A percentile compares a stretch with the other conserved stretches of the same genome.
phyloP scores from a whole-genome alignment of 2,329 filamentous ascomycete species.

The Hypoxylon sp. region DNA sequence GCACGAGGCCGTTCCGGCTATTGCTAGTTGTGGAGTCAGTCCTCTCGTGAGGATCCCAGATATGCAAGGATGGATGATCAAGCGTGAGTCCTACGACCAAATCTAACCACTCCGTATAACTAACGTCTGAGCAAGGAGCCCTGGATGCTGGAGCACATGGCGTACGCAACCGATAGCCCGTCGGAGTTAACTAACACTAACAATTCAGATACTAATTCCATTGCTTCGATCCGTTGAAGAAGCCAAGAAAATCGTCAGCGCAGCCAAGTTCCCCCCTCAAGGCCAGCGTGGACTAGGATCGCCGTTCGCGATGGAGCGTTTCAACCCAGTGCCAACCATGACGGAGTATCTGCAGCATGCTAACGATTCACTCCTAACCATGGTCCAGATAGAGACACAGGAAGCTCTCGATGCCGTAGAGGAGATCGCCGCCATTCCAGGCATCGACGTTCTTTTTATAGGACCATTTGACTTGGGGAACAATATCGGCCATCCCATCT shows the following conservation, averaged over 20 bases:
- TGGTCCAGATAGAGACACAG: slow-evolving; percentile 77
- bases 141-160: slow-evolving; percentile 72
- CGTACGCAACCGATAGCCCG: slow-evolving; percentile 54
- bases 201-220: slow-evolving; percentile 64
- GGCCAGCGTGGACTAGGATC: slow-evolving; percentile 70
- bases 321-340: slow-evolving; percentile 63
- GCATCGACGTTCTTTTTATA: slow-evolving; percentile 75
- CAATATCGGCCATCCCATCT: slow-evolving; percentile 73
- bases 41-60: slow-evolving; percentile 72
- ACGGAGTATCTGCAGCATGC: slow-evolving; percentile 71
- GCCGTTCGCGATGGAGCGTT: slow-evolving; percentile 67
- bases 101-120: background rate
- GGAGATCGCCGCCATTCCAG: slow-evolving; percentile 71
- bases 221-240: slow-evolving; percentile 69
- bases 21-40: slow-evolving; percentile 68
- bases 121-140: slow-evolving; percentile 60
- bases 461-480: slow-evolving; percentile 77
- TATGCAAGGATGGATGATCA: slow-evolving; percentile 69
- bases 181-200: slow-evolving; percentile 20
- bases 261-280: slow-evolving; percentile 70
- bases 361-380: slow-evolving; percentile 71
- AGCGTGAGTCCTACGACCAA: slow-evolving; percentile 61
- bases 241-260: slow-evolving; percentile 64
- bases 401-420: slow-evolving; percentile 73
- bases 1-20: slow-evolving; percentile 71